Percentiles rank a stretch among this genome's conserved stretches.
phyloP scores from a whole-genome alignment of 768 basidiomycete genomes.

The Sarcomyxa edulis region DNA sequence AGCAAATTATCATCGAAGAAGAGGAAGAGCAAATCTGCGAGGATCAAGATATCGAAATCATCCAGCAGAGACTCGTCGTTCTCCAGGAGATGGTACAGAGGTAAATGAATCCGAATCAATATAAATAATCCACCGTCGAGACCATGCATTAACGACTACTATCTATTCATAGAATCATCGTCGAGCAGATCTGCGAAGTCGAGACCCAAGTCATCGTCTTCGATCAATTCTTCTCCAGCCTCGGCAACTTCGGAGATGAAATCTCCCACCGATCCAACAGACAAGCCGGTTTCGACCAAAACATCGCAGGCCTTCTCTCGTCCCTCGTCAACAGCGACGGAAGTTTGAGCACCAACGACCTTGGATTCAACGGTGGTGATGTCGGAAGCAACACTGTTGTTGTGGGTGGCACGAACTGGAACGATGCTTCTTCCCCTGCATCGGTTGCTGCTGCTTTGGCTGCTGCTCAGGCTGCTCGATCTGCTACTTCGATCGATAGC shows the following conservation, averaged over 20 bases:
- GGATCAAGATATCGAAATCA: constrained; percentile 28
- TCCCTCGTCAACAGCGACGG: constrained; percentile 29
- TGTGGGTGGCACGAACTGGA: constrained; percentile 36
- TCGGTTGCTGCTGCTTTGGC: constrained; percentile 29
- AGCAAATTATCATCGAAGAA: constrained; percentile 27
- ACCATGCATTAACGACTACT: constrained; percentile 7
- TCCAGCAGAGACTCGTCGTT: constrained; percentile 41
- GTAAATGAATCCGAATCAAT: no score
- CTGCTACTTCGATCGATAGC: no score
- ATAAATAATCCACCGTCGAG: no score
- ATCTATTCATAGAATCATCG: constrained; percentile 36
- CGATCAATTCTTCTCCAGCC: constrained; percentile 35
- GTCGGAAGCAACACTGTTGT: constrained; percentile 33
- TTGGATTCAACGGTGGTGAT: constrained; percentile 33
- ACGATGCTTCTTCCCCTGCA: constrained; percentile 16
- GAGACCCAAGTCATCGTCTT: constrained; percentile 42
- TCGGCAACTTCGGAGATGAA: constrained; percentile 35
- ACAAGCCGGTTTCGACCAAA: constrained; percentile 33
- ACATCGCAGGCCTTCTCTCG: constrained; percentile 28
- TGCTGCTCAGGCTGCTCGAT: no score
- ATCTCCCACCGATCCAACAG: constrained; percentile 32
- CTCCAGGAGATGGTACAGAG: constrained; percentile 42
- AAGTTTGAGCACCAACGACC: constrained; percentile 30
- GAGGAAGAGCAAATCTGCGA: constrained; percentile 36
- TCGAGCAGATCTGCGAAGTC: constrained; percentile 44